Conservation (phyloP, 345 rosid species). For the Moricandia arvensis region DNA sequence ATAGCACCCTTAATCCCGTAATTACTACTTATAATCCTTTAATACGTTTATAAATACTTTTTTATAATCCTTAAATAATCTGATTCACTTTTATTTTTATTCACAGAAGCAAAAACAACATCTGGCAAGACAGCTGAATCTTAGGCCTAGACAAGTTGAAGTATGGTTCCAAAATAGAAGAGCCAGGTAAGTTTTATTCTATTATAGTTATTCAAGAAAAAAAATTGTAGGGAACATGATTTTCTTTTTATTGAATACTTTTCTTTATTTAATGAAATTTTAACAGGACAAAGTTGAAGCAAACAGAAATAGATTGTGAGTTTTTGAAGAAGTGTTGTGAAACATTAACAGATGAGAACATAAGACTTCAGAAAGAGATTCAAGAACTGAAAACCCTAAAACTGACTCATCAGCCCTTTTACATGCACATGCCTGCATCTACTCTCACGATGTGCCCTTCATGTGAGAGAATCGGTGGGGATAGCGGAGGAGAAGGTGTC, state of each 20-base stretch:
- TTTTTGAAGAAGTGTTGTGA: slow-evolving; percentile 86
- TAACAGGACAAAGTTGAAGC: slow-evolving; percentile 91
- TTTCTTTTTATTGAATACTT: not conserved
- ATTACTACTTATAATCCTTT: slow-evolving; percentile 1
- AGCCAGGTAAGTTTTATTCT: slow-evolving; percentile 66
- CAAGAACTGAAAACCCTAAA: slow-evolving; percentile 71
- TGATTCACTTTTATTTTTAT: not conserved
- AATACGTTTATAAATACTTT: not conserved
- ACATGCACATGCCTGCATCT: slow-evolving; percentile 78
- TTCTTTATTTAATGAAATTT: not conserved
- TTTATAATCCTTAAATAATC: not conserved
- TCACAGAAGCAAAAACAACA: slow-evolving; percentile 87
- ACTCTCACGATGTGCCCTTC: slow-evolving; percentile 71
- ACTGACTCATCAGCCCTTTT: slow-evolving; percentile 49
- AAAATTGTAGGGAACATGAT: not conserved
- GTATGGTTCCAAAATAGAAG: slow-evolving; percentile 99
- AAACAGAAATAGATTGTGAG: slow-evolving; percentile 96
- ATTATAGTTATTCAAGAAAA: not conserved
- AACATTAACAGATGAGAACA: slow-evolving; percentile 87
- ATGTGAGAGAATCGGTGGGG: slow-evolving; percentile 62
- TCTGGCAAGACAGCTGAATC: slow-evolving; percentile 81
- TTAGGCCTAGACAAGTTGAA: slow-evolving; percentile 94
- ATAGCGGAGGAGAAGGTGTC: slow-evolving; percentile 12
- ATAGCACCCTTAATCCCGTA: slow-evolving; percentile 96
- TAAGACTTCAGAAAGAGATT: slow-evolving; percentile 82